Percentiles rank a stretch among this genome's conserved stretches.
These are phyloP conservation scores for Globisporangium recalcitrans DNA, from an alignment of 352 stramenopile genomes.

Conservation along the genomic window DNA sequence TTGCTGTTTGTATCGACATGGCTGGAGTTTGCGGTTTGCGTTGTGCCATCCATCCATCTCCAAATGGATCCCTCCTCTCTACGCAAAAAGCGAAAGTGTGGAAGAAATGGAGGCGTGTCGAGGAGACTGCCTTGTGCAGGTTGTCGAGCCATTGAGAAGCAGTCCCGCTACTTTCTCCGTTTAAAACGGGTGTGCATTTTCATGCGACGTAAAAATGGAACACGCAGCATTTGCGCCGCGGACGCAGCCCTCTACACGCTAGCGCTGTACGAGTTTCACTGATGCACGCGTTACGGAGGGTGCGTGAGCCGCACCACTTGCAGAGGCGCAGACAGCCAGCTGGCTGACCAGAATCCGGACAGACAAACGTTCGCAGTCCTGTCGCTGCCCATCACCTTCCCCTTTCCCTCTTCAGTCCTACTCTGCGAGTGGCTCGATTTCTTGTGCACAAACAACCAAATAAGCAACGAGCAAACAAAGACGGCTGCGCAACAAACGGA, in stretches of 20 bases:
- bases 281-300: neutral
- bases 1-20: neutral
- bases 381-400: neutral
- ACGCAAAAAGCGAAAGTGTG: neutral
- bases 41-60: neutral
- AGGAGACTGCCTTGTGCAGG: too few species aligned
- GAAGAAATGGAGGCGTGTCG: neutral
- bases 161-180: too few species aligned
- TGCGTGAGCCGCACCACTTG: neutral
- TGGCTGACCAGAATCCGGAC: neutral
- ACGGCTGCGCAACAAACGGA: neutral
- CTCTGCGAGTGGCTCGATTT: neutral
- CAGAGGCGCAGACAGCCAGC: neutral
- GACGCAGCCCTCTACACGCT: too few species aligned
- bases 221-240: too few species aligned
- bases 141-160: conserved; percentile 1
- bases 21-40: neutral
- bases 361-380: neutral
- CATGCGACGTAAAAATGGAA: too few species aligned
- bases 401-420: neutral
- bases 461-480: neutral
- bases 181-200: too few species aligned
- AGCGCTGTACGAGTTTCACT: too few species aligned
- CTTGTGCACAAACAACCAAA: neutral
- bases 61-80: neutral